Evolutionary conservation across 2,329 filamentous ascomycete genomes (phyloP), one percentile per base, ranked within the genome.

Genomic region (Pseudogymnoascus sp.): DNA sequence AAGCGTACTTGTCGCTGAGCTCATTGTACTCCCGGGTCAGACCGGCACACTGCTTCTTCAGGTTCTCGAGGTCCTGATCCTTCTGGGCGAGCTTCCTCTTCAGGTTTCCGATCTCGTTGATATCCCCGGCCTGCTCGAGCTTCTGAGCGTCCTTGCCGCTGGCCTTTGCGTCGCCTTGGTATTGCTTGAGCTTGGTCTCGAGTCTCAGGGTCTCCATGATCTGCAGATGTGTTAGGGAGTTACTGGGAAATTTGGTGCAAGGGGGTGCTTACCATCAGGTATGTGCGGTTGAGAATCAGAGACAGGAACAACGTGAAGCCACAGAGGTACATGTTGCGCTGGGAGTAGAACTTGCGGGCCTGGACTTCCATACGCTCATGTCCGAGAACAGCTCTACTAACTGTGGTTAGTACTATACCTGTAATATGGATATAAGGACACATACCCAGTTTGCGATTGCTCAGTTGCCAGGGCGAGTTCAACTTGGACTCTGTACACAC

Each of bases 261-360:
- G 21, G 60, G 4, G 23, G 12, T 26, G 7, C 29, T 60, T 29
- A 97, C 96, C 90, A 97, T 93, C 73, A 88, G 90, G 81, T 97
- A 99, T 74, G 95, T 99, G 74, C 95, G 93, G 87, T 99, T 97
- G 75, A 96, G 90, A 78, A 99, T 99, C 68, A 99, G 84, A 62
- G 93, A 97, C 67, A 99, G 88, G 86, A 99, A 97, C 68, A 99
- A 88, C 4, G 95, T 99, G 83, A 99, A 99, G 71, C 95, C 95
- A 78, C 95, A 97, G 67, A 99, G 92, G 81, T 99, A 99, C 95
- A 99, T 99, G 86, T 99, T 99, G 78, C 95, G 93, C 82, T 99
- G 93, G 67, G 93, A 96, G 85, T 99, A 99, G 83, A 99, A 99
- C 80, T 99, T 99, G 84, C 95, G 92, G 69, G 95, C 93, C 79